Conservation (phyloP, 371 early-diverging fungal genomes). For the Mortierella sp. region DNA sequence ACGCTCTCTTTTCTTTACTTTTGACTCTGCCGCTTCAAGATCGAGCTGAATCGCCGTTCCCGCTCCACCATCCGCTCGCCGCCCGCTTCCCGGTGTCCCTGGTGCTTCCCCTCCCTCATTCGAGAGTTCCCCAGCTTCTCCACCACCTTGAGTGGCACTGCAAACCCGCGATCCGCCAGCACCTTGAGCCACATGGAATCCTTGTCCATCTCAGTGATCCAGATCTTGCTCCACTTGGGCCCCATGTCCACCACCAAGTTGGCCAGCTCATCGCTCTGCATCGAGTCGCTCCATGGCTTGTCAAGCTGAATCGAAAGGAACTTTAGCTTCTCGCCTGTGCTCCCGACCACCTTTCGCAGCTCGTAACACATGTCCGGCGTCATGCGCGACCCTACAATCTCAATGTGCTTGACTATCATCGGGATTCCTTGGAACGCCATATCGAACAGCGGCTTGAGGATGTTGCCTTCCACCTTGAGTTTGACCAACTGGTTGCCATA, state of each 20-base stretch:
- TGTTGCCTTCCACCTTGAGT: constrained; percentile 4
- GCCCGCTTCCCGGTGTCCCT: too few species aligned
- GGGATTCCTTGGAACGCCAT: background rate
- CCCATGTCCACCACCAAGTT: constrained; percentile 11
- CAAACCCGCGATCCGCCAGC: background rate
- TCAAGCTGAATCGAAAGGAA: constrained; percentile 2
- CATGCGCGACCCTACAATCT: constrained; percentile 3
- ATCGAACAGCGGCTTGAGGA: constrained; percentile 6
- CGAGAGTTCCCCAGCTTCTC: background rate
- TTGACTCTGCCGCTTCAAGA: too few species aligned
- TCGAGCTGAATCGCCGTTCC: too few species aligned
- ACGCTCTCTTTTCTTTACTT: too few species aligned
- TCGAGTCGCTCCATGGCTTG: background rate
- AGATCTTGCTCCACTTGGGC: constrained; percentile 7
- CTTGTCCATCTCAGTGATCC: background rate
- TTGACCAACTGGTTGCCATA: constrained; percentile 2
- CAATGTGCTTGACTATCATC: background rate
- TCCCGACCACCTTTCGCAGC: constrained; percentile 2
- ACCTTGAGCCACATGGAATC: background rate
- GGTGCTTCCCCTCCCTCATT: too few species aligned
- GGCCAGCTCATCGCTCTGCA: constrained; percentile 2
- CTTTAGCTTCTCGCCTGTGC: background rate
- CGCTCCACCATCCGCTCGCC: too few species aligned
- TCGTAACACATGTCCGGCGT: constrained; percentile 8
- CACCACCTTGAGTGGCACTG: background rate